Base-by-base conservation (phyloP, 768 basidiomycete species). In the Termitomyces sp. region DNA sequence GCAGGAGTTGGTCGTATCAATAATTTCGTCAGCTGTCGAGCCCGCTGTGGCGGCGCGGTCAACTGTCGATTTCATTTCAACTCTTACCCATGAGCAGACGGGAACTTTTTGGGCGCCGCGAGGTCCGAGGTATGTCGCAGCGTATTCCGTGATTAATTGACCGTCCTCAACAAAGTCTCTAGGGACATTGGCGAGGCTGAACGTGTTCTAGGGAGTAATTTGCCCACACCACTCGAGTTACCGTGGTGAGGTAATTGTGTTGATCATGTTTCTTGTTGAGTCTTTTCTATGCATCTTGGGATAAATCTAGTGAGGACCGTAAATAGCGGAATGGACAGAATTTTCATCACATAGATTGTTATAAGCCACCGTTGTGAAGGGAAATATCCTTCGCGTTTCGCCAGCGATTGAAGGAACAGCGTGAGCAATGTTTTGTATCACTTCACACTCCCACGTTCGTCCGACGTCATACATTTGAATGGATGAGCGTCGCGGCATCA, bases 81-180 rank as follows among this genome's bases (percentile, higher is more conserved):
- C 65, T 8, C 63, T 80, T 18, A 71, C 70, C 0, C 65, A 75
- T 50, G 72, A 69, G 5, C 67, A 75, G 60, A 72, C 74, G 0
- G 81, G 81, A 7, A 72, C 78, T 50, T 76, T 77, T 59, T 81
- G 79, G 80, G 80, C 80, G 6, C 80, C 80, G 18, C 73, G 78
- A 65, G 78, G 78, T 6, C 70, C 77, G n/a, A 63, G 74, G 76
- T 76, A 46, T 40, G 68, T 57, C 13, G 2, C 5, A 38, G 1
- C 40, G 15, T 39, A 32, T 40, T 32, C 8, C 7, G 0, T n/a
- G n/a, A n/a, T 24, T 5, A 18, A 3, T 13, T n/a, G 0, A 7
- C 28, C 5, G 0, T 28, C 24, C 28, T 55, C 53, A 54, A 12
- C 28, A 16, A 7, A 9, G 22, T 46, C 13, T 20, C 42, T 51